phyloP scores from a whole-genome alignment of 2,329 filamentous ascomycete genomes.

The Ceratocystis colombiana region DNA sequence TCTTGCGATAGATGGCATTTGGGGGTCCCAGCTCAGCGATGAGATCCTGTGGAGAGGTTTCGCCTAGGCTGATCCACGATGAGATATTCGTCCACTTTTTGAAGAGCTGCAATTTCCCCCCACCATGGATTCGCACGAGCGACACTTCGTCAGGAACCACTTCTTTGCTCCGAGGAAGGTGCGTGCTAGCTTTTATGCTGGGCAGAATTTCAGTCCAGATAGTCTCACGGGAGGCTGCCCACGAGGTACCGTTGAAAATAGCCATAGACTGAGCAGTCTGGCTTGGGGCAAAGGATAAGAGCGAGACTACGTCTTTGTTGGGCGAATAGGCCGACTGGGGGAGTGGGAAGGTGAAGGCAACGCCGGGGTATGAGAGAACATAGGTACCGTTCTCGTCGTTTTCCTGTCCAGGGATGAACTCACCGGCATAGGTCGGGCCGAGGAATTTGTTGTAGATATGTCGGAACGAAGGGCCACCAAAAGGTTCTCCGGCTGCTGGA shows the following conservation, averaged over 20 bases:
- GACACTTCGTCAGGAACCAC: conserved; percentile 83
- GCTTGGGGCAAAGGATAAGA: conserved; percentile 69
- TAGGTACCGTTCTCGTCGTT: conserved; percentile 57
- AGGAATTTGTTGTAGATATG: conserved; percentile 91
- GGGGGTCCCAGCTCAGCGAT: conserved; percentile 85
- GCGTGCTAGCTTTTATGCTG: conserved; percentile 60
- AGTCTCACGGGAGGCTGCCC: conserved; percentile 67
- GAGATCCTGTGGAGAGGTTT: conserved; percentile 85
- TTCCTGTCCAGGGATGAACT: conserved; percentile 56
- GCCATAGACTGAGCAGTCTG: conserved; percentile 77
- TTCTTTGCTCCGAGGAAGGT: conserved; percentile 63
- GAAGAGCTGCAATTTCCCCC: conserved; percentile 66
- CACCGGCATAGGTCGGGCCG: conserved; percentile 85
- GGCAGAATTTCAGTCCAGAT: conserved; percentile 68
- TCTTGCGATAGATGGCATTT: conserved; percentile 87
- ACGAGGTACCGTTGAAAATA: conserved; percentile 80
- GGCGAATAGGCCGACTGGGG: conserved; percentile 63
- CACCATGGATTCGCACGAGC: conserved; percentile 64
- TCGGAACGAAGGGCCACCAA: conserved; percentile 62
- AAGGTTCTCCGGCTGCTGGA: conserved; percentile 32
- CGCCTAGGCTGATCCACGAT: conserved; percentile 64
- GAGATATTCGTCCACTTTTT: conserved; percentile 57
- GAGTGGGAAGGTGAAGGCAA: conserved; percentile 85
- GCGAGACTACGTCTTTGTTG: conserved; percentile 68
- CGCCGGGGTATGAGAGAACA: conserved; percentile 84